phyloP scores from a whole-genome alignment of 148 eudicot species.

The Rhododendron kiyosumense region DNA sequence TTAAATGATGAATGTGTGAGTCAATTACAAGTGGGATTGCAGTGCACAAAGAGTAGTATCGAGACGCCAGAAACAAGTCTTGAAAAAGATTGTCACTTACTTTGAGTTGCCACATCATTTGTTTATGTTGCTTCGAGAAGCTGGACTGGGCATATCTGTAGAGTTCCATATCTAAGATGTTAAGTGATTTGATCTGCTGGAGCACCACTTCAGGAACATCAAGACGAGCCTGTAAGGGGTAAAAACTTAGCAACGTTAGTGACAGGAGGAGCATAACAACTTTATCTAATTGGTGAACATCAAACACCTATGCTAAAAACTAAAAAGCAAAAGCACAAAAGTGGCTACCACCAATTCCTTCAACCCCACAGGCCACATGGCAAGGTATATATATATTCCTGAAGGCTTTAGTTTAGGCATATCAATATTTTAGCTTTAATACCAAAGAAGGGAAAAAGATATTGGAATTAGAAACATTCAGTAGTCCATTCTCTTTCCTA shows the following conservation, averaged over 20 bases:
- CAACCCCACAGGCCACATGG: too few relatives aligned
- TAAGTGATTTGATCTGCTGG: slow-evolving; percentile 56
- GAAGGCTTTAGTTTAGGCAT: not conserved
- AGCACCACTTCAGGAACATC: slow-evolving; percentile 58
- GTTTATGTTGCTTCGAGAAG: slow-evolving; percentile 52
- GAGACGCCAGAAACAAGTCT: slow-evolving; percentile 8
- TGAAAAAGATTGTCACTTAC: slow-evolving; percentile 24
- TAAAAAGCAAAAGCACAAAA: not conserved
- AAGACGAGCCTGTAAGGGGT: slow-evolving; percentile 56
- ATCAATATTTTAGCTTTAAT: not conserved
- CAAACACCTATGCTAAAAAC: not conserved
- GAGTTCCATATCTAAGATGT: slow-evolving; percentile 77
- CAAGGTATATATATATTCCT: not conserved
- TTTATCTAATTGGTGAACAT: not conserved
- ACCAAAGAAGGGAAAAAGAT: not conserved
- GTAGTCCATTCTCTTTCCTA: not conserved
- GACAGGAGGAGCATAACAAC: not conserved
- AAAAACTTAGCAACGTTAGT: not conserved
- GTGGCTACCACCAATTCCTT: not conserved
- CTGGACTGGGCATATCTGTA: slow-evolving; percentile 67
- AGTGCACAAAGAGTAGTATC: not conserved
- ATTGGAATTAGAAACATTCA: not conserved
- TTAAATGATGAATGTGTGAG: not conserved
- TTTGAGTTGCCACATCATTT: slow-evolving; percentile 33
- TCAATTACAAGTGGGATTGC: not conserved